Base-by-base conservation (phyloP, 495 filamentous ascomycete genomes). In the Lasiosphaeris hirsuta region DNA sequence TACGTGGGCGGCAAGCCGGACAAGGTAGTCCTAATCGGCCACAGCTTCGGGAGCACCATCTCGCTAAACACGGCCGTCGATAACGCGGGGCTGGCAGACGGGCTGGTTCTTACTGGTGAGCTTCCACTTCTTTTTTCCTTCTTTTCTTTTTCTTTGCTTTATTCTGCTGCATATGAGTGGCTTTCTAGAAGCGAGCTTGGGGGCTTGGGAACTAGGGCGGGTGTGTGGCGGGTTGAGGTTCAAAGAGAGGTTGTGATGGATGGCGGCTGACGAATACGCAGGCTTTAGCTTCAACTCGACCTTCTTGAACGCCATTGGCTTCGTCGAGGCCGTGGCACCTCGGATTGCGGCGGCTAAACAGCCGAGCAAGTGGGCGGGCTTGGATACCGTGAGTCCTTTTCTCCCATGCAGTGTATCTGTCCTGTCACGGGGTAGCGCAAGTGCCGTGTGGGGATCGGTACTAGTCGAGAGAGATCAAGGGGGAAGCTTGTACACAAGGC, bases 11-110 rank as follows among this genome's bases (percentile, higher is more conserved):
- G 37, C 10, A 57, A 54, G 35, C 81, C 80, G 50, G 51, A 67
- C 43, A 79, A 81, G 46, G 58, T 84, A 43, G 72, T 80, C 13
- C 76, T 83, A 45, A 75, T 84, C 11, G 84, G 84, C n/a, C 80
- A 83, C 69, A 76, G 71, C 14, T 81, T 77, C 57, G 78, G 79
- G 54, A 51, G 60, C 50, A 36, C 43, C 13, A 43, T 60, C 14
- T 54, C 59, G 9, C 11, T 48, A 38, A 53, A 30, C 11, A 58
- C 64, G 17, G 57, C 67, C 7, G 57, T 57, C 13, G 38, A 51
- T 9, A 47, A 54, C 30, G 60, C 65, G 7, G 46, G 55, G 0
- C 40, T 71, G n/a, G 65, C 59, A 10, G 69, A 72, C 48, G 70
- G 61, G 9, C 11, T 70, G 4, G 53, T 71, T 34, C 55, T 73